Percentiles rank a stretch among this genome's conserved stretches.
Conservation (phyloP, 371 early-diverging fungal genomes). For the Mucor racemosus region DNA sequence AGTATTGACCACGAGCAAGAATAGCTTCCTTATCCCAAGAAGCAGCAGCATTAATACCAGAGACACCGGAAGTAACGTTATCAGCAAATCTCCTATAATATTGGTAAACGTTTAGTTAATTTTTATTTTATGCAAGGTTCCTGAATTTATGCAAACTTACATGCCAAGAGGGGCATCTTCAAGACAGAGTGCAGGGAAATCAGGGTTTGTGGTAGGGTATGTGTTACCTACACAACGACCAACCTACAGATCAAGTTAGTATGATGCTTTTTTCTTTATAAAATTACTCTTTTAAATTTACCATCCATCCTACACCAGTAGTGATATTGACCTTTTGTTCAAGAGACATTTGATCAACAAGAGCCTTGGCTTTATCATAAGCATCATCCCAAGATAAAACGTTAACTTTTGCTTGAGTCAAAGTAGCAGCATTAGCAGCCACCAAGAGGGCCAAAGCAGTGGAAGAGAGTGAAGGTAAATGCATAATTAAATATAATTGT, state of each 20-base stretch:
- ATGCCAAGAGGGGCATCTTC: constrained; percentile 52
- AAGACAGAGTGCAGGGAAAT: constrained; percentile 62
- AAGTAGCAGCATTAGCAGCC: background rate
- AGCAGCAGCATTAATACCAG: constrained; percentile 59
- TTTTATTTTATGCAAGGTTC: background rate
- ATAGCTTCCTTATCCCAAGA: constrained; percentile 56
- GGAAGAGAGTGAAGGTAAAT: constrained; percentile 21
- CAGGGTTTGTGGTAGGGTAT: constrained; percentile 14
- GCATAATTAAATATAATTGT: constrained; percentile 9
- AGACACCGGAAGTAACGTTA: constrained; percentile 53
- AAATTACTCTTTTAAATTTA: background rate
- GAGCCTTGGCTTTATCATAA: constrained; percentile 34
- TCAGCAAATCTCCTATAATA: constrained; percentile 32
- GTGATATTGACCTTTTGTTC: constrained; percentile 47
- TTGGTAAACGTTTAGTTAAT: too few species aligned
- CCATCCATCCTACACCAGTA: constrained; percentile 54
- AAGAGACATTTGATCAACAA: constrained; percentile 40
- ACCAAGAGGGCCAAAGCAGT: constrained; percentile 15
- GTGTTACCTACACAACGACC: constrained; percentile 60
- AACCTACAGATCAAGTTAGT: background rate
- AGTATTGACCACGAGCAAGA: constrained; percentile 45
- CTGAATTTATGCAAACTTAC: background rate
- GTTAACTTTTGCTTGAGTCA: constrained; percentile 8
- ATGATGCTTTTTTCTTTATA: background rate
- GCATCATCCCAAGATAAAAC: constrained; percentile 43